phyloP scores from a whole-genome alignment of 768 basidiomycete species.

The Termitomyces sp. region DNA sequence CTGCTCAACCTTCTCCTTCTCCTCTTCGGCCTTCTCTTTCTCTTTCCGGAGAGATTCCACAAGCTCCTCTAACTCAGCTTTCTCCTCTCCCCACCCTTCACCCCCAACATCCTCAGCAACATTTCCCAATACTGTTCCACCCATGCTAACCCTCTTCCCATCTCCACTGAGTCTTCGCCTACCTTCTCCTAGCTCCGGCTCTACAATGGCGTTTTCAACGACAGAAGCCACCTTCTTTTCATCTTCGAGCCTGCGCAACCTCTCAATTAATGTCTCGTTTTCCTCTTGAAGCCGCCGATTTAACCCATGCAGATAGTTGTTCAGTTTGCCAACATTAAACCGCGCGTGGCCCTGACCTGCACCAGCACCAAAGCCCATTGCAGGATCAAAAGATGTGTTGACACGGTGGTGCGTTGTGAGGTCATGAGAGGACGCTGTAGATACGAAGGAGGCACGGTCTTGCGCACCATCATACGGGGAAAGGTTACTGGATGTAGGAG shows the following conservation, averaged over 20 bases:
- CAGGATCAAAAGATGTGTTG: conserved; percentile 87
- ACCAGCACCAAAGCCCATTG: conserved; percentile 67
- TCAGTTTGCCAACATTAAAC: conserved; percentile 84
- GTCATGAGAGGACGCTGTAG: conserved; percentile 86
- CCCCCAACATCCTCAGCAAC: conserved; percentile 60
- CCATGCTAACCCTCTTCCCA: conserved; percentile 49
- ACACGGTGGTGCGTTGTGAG: conserved; percentile 75
- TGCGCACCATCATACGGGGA: conserved; percentile 46
- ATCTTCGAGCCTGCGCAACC: conserved; percentile 53
- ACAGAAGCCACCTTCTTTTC: conserved; percentile 28
- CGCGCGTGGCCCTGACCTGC: conserved; percentile 67
- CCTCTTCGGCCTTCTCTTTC: conserved; percentile 39
- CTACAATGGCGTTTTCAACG: conserved; percentile 21
- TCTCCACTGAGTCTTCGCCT: conserved; percentile 34
- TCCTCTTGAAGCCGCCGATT: conserved; percentile 84
- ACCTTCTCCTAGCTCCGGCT: conserved; percentile 17
- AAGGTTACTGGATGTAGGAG: conserved; percentile 28
- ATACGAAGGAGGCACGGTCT: conserved; percentile 69
- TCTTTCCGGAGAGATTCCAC: conserved; percentile 47
- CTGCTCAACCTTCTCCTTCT: conserved; percentile 39
- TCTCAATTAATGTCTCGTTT: conserved; percentile 63
- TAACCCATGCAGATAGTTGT: conserved; percentile 80
- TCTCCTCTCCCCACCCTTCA: conserved; percentile 74
- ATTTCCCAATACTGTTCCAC: conserved; percentile 50
- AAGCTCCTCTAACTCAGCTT: conserved; percentile 52